A percentile compares a stretch with the other conserved stretches of the same genome.
Evolutionary conservation across 768 basidiomycete species (phyloP).

Genomic region (Xerocomus brunneocitrinus): DNA sequence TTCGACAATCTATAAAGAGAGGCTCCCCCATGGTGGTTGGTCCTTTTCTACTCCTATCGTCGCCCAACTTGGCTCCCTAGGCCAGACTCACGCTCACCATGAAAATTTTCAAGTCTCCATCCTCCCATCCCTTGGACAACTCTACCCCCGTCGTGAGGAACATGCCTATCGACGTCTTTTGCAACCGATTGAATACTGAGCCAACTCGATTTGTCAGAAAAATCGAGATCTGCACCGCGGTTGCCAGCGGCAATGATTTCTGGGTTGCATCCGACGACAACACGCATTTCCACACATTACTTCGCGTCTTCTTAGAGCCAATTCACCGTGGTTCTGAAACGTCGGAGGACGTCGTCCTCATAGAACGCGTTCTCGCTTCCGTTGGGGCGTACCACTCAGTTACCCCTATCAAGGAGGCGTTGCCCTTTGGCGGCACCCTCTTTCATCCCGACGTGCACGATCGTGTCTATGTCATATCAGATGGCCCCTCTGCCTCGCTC

Average conservation of each 20-base stretch:
- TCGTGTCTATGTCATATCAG: neutral
- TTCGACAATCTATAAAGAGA: neutral
- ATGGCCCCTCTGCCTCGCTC: neutral
- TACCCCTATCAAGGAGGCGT: neutral
- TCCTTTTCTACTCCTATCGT: too few relatives aligned
- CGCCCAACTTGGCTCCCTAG: neutral
- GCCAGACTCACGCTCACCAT: neutral
- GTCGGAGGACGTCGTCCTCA: neutral
- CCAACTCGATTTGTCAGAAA: conserved; percentile 5
- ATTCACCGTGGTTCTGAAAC: neutral
- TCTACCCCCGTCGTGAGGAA: conserved; percentile 2
- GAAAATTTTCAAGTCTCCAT: conserved; percentile 1
- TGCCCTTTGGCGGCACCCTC: neutral
- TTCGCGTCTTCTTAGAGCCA: conserved; percentile 3
- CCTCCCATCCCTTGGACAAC: conserved; percentile 1
- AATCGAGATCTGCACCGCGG: conserved; percentile 10
- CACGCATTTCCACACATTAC: conserved; percentile 5
- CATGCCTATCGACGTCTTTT: conserved; percentile 4
- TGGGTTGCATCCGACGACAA: neutral
- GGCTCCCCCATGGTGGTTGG: neutral
- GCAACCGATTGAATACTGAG: neutral
- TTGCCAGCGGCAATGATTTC: neutral
- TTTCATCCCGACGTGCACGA: conserved; percentile 14
- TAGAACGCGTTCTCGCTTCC: conserved; percentile 16
- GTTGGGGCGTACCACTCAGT: conserved; percentile 5